Conservation (phyloP, 2,329 filamentous ascomycete genomes). For the Parasarocladium wereldwijsianum region DNA sequence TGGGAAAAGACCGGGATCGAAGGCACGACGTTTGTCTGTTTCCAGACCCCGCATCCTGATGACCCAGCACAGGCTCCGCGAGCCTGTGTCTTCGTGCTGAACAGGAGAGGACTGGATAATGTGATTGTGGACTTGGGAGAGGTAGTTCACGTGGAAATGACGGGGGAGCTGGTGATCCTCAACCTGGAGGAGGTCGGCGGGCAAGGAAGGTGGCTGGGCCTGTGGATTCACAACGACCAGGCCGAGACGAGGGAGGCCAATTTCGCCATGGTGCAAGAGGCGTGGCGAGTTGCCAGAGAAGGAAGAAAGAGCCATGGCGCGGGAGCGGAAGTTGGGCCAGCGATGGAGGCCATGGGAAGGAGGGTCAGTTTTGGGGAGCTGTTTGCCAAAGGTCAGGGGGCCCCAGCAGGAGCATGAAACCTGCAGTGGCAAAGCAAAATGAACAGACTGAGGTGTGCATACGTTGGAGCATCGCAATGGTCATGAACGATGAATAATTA, state of each 20-base stretch:
- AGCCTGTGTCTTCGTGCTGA: constrained; percentile 56
- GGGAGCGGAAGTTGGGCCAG: constrained; percentile 22
- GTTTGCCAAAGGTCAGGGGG: constrained; percentile 20
- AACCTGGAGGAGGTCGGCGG: constrained; percentile 21
- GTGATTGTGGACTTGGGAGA: constrained; percentile 49
- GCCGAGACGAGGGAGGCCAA: constrained; percentile 27
- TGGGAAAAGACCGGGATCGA: constrained; percentile 85
- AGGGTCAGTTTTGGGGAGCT: constrained; percentile 30
- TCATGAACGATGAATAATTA: too few species aligned
- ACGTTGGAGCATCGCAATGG: too few species aligned
- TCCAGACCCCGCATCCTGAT: constrained; percentile 31
- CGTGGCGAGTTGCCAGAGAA: constrained; percentile 23
- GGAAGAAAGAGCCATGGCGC: constrained; percentile 14
- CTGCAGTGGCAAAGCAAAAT: too few species aligned
- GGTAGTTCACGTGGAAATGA: constrained; percentile 49
- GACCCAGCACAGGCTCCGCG: constrained; percentile 19
- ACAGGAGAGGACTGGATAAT: constrained; percentile 57
- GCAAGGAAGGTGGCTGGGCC: constrained; percentile 28
- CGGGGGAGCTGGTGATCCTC: constrained; percentile 37
- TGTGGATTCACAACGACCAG: constrained; percentile 40
- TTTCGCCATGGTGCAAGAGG: constrained; percentile 25
- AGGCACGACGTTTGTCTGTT: constrained; percentile 79
- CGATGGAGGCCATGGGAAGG: constrained; percentile 28
- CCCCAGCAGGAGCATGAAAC: not conserved
- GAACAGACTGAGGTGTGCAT: too few species aligned